A percentile compares a stretch with the other conserved stretches of the same genome.
phyloP scores from a whole-genome alignment of 2,329 filamentous ascomycete genomes.

The Tolypocladium endophyticum region DNA sequence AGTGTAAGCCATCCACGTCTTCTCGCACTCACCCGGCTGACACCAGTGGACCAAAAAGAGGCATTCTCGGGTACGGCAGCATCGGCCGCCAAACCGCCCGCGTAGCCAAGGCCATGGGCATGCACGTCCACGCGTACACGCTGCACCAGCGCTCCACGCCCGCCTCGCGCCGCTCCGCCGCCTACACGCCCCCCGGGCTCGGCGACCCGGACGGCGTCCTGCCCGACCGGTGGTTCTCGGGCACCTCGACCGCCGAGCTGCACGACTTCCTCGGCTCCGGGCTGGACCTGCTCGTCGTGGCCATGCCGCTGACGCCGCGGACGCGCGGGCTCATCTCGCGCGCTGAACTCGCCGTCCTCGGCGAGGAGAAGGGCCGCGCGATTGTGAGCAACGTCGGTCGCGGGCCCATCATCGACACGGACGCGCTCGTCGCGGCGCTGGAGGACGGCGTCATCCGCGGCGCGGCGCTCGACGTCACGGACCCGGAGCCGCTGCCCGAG shows the following conservation, averaged over 20 bases:
- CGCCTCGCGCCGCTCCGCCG: neutral
- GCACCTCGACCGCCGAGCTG: neutral
- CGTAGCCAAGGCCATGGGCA: constrained; percentile 54
- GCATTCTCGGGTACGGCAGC: constrained; percentile 43
- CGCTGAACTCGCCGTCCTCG: neutral
- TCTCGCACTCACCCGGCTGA: neutral
- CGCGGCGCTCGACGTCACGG: constrained; percentile 61
- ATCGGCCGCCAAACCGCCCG: constrained; percentile 44
- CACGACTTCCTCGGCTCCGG: neutral
- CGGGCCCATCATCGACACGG: neutral
- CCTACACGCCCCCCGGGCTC: neutral
- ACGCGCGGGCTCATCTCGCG: neutral
- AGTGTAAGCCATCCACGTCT: neutral
- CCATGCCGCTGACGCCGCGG: neutral
- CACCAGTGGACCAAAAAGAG: constrained; percentile 17
- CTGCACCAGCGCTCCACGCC: constrained; percentile 43
- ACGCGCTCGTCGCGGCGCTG: neutral
- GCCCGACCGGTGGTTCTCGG: neutral
- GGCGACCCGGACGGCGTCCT: neutral
- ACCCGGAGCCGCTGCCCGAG: constrained; percentile 58
- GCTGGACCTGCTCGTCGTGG: neutral
- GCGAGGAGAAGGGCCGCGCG: neutral
- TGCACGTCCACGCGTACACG: constrained; percentile 67
- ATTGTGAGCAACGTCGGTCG: neutral
- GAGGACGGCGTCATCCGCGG: constrained; percentile 26